A percentile compares a stretch with the other conserved stretches of the same genome.
Conservation (phyloP, 2,329 filamentous ascomycete species). For the Lasiodiplodia citricola region DNA sequence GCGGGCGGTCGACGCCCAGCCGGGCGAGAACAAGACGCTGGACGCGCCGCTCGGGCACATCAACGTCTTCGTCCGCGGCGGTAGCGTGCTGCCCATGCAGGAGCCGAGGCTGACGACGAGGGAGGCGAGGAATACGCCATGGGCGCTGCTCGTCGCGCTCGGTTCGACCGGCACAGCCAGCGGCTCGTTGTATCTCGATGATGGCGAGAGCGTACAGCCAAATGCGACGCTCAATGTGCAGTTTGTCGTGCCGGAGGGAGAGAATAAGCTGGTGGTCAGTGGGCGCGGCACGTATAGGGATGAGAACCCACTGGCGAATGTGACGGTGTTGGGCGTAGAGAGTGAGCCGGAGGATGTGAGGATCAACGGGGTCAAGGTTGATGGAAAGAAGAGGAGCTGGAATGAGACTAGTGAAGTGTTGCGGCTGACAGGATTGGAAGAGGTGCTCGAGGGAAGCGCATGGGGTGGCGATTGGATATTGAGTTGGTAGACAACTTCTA, state of each 20-base stretch:
- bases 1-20: conserved; percentile 55
- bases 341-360: conserved; percentile 47
- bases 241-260: conserved; percentile 50
- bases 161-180: conserved; percentile 59
- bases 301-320: conserved; percentile 62
- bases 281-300: conserved; percentile 62
- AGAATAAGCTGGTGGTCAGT: conserved; percentile 52
- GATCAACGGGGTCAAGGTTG: conserved; percentile 39
- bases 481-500: conserved; percentile 51
- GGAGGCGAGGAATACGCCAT: conserved; percentile 67
- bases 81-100: conserved; percentile 70
- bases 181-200: conserved; percentile 73
- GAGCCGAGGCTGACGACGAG: conserved; percentile 70
- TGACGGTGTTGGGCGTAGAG: conserved; percentile 66
- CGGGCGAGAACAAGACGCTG: conserved; percentile 65
- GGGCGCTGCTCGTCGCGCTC: conserved; percentile 70
- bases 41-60: conserved; percentile 70
- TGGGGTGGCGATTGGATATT: conserved; percentile 64
- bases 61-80: conserved; percentile 73
- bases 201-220: conserved; percentile 70
- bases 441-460: conserved; percentile 59
- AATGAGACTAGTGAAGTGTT: conserved; percentile 56
- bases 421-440: conserved; percentile 56
- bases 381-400: conserved; percentile 53
- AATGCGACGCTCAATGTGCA: conserved; percentile 61